Evolutionary conservation across 1,139 yeast genomes (phyloP).

Genomic region (Yamadazyma siamensis): DNA sequence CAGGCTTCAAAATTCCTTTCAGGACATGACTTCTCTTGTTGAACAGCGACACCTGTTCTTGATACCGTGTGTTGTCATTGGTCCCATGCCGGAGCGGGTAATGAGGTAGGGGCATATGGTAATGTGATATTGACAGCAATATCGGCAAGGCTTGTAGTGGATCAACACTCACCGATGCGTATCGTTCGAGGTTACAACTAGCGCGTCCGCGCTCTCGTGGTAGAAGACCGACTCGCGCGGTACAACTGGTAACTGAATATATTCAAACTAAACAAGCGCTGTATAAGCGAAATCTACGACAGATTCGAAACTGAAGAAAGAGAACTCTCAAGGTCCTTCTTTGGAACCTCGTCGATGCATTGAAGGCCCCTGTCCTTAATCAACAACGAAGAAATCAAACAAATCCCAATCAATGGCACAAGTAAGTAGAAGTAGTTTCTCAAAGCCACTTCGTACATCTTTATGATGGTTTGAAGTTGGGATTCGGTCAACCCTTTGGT

Average conservation of each 20-base stretch:
- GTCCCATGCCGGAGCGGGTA: background rate
- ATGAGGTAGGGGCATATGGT: too few relatives aligned
- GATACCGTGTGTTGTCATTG: background rate
- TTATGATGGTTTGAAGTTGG: slow-evolving; percentile 22
- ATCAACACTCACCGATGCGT: too few relatives aligned
- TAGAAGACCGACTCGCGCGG: too few relatives aligned
- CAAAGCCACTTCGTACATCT: slow-evolving; percentile 33
- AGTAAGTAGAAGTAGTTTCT: slow-evolving; percentile 37
- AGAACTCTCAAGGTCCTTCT: slow-evolving; percentile 8
- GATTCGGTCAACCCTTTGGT: slow-evolving; percentile 13
- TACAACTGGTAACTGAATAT: too few relatives aligned
- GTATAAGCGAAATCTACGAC: too few relatives aligned
- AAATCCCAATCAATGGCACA: slow-evolving; percentile 40
- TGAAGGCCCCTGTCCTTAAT: slow-evolving; percentile 42
- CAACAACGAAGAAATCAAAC: slow-evolving; percentile 32
- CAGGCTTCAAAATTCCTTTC: slow-evolving; percentile 14
- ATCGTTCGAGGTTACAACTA: too few relatives aligned
- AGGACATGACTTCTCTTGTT: too few relatives aligned
- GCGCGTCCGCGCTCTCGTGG: too few relatives aligned
- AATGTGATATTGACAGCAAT: too few relatives aligned
- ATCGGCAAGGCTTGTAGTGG: too few relatives aligned
- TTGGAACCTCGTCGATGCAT: slow-evolving; percentile 29
- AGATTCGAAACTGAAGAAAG: slow-evolving; percentile 4
- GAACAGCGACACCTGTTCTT: too few relatives aligned
- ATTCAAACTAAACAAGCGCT: too few relatives aligned